Conservation (phyloP, 2,329 filamentous ascomycete species). For the Fusarium xylarioides region DNA sequence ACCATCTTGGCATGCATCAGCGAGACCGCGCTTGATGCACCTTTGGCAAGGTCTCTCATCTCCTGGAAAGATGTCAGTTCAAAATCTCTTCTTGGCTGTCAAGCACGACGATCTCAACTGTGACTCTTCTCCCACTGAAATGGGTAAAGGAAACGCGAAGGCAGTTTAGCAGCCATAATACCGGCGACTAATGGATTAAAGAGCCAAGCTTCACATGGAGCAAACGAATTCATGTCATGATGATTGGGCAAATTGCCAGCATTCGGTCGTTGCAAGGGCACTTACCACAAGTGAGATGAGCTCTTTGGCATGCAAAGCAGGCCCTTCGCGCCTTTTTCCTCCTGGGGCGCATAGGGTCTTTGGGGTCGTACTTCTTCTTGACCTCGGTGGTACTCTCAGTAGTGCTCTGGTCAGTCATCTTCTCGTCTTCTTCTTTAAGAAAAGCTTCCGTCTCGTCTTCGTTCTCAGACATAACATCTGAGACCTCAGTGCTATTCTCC, state of each 20-base stretch:
- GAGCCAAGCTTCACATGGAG: constrained; percentile 24
- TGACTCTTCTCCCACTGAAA: neutral
- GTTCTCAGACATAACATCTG: constrained; percentile 68
- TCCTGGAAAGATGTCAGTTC: constrained; percentile 62
- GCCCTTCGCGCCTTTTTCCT: constrained; percentile 96
- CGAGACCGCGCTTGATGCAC: constrained; percentile 92
- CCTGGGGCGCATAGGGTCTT: constrained; percentile 88
- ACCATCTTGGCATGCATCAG: constrained; percentile 92
- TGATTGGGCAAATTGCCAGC: neutral
- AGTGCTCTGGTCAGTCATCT: constrained; percentile 60
- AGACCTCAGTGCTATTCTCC: constrained; percentile 63
- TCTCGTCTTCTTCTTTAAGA: constrained; percentile 57
- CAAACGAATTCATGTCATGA: constrained; percentile 1
- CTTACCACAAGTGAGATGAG: constrained; percentile 98
- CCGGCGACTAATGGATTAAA: constrained; percentile 1
- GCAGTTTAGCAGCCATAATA: neutral
- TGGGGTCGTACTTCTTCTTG: constrained; percentile 80
- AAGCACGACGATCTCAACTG: constrained; percentile 3
- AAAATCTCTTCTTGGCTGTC: neutral
- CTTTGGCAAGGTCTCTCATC: constrained; percentile 94
- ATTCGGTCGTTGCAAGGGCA: constrained; percentile 42
- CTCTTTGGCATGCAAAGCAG: constrained; percentile 96
- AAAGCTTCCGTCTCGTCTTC: constrained; percentile 62
- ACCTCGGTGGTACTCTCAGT: constrained; percentile 59
- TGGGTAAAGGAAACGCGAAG: neutral